Evolutionary conservation across 352 stramenopile species (phyloP).

Genomic region (Elongisporangium prolatum): DNA sequence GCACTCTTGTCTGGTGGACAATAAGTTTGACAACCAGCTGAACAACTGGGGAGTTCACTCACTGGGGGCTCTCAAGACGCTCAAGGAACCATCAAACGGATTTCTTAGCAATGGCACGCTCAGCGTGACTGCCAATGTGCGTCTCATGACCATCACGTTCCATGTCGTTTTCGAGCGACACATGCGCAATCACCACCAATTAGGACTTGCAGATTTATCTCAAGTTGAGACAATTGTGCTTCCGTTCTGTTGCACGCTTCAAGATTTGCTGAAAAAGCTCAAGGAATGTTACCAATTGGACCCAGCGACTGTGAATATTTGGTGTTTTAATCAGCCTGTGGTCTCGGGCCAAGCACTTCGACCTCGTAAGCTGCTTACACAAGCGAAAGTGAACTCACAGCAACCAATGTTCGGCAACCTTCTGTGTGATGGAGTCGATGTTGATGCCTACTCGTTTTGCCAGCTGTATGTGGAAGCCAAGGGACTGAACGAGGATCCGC

Average conservation of each 20-base stretch:
- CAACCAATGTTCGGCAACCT: conserved; percentile 63
- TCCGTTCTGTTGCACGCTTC: conserved; percentile 63
- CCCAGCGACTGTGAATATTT: conserved; percentile 28
- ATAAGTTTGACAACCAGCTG: conserved; percentile 71
- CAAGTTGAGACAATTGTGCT: conserved; percentile 42
- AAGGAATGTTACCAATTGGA: conserved; percentile 24
- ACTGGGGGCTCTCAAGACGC: conserved; percentile 44
- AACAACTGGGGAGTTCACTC: conserved; percentile 85
- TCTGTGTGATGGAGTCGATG: conserved; percentile 73
- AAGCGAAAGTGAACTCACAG: conserved; percentile 25
- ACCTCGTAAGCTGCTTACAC: conserved; percentile 62
- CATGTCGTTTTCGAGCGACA: conserved; percentile 59
- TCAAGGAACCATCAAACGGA: conserved; percentile 49
- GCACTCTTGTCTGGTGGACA: conserved; percentile 79
- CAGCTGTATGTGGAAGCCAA: conserved; percentile 66
- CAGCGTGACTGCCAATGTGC: conserved; percentile 57
- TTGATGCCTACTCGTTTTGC: conserved; percentile 81
- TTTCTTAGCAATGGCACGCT: conserved; percentile 49
- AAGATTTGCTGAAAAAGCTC: conserved; percentile 45
- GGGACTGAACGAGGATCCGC: conserved; percentile 20
- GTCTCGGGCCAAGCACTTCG: conserved; percentile 69
- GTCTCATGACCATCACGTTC: conserved; percentile 78
- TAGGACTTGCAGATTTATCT: conserved; percentile 55
- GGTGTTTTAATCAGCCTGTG: conserved; percentile 78
- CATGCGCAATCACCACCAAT: conserved; percentile 37